Percentiles rank a stretch among this genome's conserved stretches.
Conservation (phyloP, 495 filamentous ascomycete species). For the Penicillium verhagenii region DNA sequence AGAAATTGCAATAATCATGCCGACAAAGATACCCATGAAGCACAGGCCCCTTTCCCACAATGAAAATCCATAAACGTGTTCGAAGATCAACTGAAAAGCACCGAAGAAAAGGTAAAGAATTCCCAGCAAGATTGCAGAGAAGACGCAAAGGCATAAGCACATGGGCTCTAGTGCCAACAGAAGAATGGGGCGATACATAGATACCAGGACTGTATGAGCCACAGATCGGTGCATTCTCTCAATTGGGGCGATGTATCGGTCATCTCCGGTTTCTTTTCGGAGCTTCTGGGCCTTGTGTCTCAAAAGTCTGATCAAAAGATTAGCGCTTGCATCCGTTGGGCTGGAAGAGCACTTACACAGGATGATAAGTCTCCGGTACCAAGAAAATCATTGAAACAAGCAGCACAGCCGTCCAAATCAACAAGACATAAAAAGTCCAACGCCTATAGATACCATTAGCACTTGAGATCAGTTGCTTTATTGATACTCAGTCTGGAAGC, state of each 20-base stretch:
- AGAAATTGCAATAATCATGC: constrained; percentile 68
- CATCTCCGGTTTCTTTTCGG: constrained; percentile 74
- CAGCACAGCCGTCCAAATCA: constrained; percentile 74
- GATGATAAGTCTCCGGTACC: constrained; percentile 91
- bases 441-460: constrained; percentile 42
- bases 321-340: constrained; percentile 24
- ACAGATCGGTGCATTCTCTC: constrained; percentile 76
- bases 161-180: constrained; percentile 84
- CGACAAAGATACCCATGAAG: constrained; percentile 78
- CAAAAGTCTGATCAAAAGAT: constrained; percentile 52
- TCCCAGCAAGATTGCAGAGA: constrained; percentile 81
- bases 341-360: constrained; percentile 43
- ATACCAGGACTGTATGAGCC: constrained; percentile 62
- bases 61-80: constrained; percentile 71
- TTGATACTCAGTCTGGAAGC: not conserved
- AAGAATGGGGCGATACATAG: constrained; percentile 77
- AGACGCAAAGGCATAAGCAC: constrained; percentile 79
- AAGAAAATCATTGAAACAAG: constrained; percentile 63
- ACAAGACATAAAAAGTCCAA: constrained; percentile 85
- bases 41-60: constrained; percentile 78
- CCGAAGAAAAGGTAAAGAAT: constrained; percentile 96
- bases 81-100: constrained; percentile 83
- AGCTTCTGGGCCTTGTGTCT: constrained; percentile 69
- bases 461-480: not conserved
- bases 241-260: constrained; percentile 74